Evolutionary conservation across 345 rosid species (phyloP).

Genomic region (Crucihimalaya himalaica): DNA sequence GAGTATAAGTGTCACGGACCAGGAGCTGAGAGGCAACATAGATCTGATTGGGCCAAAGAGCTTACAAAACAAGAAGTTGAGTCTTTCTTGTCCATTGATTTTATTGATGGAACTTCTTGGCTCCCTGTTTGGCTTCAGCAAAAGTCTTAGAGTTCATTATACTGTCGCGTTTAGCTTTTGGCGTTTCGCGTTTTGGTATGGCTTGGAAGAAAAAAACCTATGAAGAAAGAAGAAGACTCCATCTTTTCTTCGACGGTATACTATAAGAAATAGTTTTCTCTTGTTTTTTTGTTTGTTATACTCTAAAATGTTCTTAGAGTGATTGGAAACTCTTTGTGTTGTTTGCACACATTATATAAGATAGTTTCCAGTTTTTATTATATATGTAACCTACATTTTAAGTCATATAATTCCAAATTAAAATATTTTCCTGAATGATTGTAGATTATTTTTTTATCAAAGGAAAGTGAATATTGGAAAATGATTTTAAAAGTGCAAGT

Average conservation of each 20-base stretch:
- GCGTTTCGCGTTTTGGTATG: constrained; percentile 26
- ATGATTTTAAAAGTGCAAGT: not conserved
- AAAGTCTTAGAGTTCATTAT: constrained; percentile 22
- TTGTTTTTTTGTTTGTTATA: not conserved
- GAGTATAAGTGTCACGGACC: constrained; percentile 81
- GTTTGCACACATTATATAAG: constrained; percentile 28
- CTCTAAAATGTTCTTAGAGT: constrained; percentile 23
- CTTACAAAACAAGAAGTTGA: constrained; percentile 65
- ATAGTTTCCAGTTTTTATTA: constrained; percentile 18
- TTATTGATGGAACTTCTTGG: constrained; percentile 75
- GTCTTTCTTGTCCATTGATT: constrained; percentile 60
- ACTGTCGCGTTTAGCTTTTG: constrained; percentile 11
- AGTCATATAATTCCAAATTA: constrained; percentile 2
- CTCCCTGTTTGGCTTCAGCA: constrained; percentile 61
- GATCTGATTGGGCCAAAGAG: constrained; percentile 68
- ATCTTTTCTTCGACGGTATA: constrained; percentile 21
- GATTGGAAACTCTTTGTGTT: constrained; percentile 34
- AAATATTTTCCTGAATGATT: not conserved
- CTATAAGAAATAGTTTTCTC: constrained; percentile 23
- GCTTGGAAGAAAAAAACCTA: constrained; percentile 4
- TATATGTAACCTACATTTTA: constrained; percentile 21
- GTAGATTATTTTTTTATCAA: not conserved
- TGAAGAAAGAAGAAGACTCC: constrained; percentile 12
- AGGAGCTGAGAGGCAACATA: constrained; percentile 50
- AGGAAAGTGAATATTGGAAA: not conserved